Evolutionary conservation across 1,139 yeast species (phyloP).

Genomic region (Magnusiomyces clavatus): DNA sequence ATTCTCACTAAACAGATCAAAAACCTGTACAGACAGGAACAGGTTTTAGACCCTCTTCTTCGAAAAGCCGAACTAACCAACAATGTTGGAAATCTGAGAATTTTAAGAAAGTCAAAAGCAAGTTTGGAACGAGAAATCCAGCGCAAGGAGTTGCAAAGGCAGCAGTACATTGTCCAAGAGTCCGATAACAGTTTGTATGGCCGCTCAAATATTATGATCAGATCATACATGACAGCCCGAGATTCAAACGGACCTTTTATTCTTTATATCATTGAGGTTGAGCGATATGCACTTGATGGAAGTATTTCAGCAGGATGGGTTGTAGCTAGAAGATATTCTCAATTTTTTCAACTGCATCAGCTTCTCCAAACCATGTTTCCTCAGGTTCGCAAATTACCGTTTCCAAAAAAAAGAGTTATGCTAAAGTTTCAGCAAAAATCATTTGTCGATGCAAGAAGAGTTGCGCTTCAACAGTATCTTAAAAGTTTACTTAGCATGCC

Average conservation of each 20-base stretch:
- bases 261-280: constrained; percentile 70
- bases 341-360: constrained; percentile 65
- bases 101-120: constrained; percentile 56
- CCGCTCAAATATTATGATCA: constrained; percentile 57
- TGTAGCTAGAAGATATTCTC: constrained; percentile 80
- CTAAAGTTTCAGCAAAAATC: constrained; percentile 57
- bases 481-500: constrained; percentile 50
- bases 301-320: constrained; percentile 73
- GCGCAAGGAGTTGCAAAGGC: constrained; percentile 63
- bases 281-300: constrained; percentile 42
- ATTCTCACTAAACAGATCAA: constrained; percentile 52
- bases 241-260: constrained; percentile 52
- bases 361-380: constrained; percentile 52
- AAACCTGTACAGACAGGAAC: constrained; percentile 52
- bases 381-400: constrained; percentile 42
- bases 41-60: constrained; percentile 57
- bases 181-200: constrained; percentile 72
- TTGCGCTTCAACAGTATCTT: constrained; percentile 55
- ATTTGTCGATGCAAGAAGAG: constrained; percentile 57
- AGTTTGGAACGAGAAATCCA: constrained; percentile 65
- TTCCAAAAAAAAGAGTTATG: constrained; percentile 61
- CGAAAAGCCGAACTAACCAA: constrained; percentile 79
- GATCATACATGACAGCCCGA: constrained; percentile 48
- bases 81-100: constrained; percentile 58
- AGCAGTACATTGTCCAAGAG: constrained; percentile 77